Evolutionary conservation across 257 asterid species (phyloP).

Genomic region (Nicotiana benthamiana): DNA sequence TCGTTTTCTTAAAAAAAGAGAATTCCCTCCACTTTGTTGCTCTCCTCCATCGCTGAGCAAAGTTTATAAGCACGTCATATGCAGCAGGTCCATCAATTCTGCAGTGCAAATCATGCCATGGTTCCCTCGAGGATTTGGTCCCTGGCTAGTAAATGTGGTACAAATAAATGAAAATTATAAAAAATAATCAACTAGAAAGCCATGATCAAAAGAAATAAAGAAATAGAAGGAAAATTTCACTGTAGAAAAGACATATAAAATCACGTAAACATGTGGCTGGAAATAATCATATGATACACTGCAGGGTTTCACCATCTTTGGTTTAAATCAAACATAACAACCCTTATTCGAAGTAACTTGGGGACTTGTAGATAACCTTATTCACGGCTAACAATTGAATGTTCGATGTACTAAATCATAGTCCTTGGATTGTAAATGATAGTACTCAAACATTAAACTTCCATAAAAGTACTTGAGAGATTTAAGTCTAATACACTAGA

Average conservation of each 20-base stretch:
- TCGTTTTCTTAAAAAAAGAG: conserved; percentile 57
- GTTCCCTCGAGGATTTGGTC: conserved; percentile 81
- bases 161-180: background rate
- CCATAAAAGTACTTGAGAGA: background rate
- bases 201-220: background rate
- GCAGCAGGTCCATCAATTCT: conserved; percentile 95
- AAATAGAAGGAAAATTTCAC: background rate
- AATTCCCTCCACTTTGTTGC: conserved; percentile 89
- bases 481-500: background rate
- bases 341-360: background rate
- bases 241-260: background rate
- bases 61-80: conserved; percentile 86
- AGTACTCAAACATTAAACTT: background rate
- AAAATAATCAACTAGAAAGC: background rate
- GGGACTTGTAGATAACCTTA: background rate
- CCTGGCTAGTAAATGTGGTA: conserved; percentile 37
- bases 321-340: background rate
- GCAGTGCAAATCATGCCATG: conserved; percentile 98
- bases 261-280: background rate
- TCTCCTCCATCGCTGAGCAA: conserved; percentile 97
- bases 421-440: background rate
- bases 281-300: background rate
- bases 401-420: background rate
- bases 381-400: background rate
- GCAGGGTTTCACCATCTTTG: background rate